Conservation (phyloP, 2,329 filamentous ascomycete species). For the Aspergillus niger region DNA sequence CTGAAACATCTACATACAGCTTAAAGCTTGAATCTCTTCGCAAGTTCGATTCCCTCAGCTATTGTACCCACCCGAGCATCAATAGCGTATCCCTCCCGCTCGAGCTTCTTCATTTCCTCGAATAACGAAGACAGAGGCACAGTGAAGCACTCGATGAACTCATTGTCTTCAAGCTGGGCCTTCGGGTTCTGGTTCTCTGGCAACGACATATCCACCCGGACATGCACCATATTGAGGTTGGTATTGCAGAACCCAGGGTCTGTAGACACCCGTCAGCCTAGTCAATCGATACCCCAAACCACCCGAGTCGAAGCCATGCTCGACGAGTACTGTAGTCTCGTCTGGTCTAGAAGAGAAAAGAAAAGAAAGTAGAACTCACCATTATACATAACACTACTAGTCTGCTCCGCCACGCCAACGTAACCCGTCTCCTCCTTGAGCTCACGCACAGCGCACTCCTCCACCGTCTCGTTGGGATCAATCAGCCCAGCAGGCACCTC, state of each 20-base stretch:
- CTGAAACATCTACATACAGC: conserved; percentile 38
- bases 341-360: too few relatives aligned
- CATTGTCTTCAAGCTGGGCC: conserved; percentile 73
- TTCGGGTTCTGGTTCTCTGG: conserved; percentile 69
- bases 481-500: conserved; percentile 64
- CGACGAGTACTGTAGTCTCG: too few relatives aligned
- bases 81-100: conserved; percentile 72
- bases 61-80: conserved; percentile 77
- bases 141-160: conserved; percentile 80
- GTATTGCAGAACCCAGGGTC: conserved; percentile 54
- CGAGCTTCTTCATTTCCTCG: conserved; percentile 66
- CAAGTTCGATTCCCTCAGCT: conserved; percentile 75
- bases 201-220: conserved; percentile 68
- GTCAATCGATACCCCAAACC: neutral
- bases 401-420: conserved; percentile 51
- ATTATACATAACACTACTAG: conserved; percentile 49
- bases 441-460: conserved; percentile 59
- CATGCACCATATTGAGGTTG: conserved; percentile 63
- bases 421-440: conserved; percentile 66
- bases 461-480: conserved; percentile 58
- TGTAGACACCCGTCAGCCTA: conserved; percentile 17
- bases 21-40: conserved; percentile 51
- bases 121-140: conserved; percentile 66
- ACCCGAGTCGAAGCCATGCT: too few relatives aligned
- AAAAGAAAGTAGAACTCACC: conserved; percentile 33